Evolutionary conservation across 352 stramenopile genomes (phyloP).

Genomic region (Aphanomyces astaci): DNA sequence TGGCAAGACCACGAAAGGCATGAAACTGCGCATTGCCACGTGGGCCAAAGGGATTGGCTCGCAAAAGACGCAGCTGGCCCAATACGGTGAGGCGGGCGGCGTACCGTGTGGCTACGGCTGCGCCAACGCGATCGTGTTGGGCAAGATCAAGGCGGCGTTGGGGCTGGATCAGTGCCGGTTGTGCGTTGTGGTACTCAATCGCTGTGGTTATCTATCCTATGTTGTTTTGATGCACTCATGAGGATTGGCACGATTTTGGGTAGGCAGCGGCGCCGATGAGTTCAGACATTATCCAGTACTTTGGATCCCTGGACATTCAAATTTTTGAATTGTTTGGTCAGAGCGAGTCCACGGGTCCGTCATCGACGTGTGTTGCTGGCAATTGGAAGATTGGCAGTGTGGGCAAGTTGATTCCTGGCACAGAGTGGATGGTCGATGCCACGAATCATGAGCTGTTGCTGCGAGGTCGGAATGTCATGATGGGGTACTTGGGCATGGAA

Average conservation of each 20-base stretch:
- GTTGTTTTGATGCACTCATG: neutral
- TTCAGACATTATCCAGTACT: constrained; percentile 91
- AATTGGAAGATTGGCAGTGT: constrained; percentile 87
- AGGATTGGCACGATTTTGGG: constrained; percentile 36
- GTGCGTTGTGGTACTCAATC: constrained; percentile 27
- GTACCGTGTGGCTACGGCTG: constrained; percentile 83
- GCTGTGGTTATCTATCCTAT: neutral
- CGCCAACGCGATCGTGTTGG: constrained; percentile 81
- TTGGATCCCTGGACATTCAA: constrained; percentile 90
- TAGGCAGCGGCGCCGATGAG: constrained; percentile 87
- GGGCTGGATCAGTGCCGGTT: constrained; percentile 83
- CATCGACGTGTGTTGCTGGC: constrained; percentile 61
- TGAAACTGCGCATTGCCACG: constrained; percentile 87
- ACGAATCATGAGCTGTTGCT: constrained; percentile 71
- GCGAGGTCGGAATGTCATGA: constrained; percentile 81
- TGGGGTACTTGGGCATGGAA: constrained; percentile 82
- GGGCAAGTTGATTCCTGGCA: constrained; percentile 65
- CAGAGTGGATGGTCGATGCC: constrained; percentile 45
- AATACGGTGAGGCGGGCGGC: constrained; percentile 81
- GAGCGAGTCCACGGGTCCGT: constrained; percentile 84
- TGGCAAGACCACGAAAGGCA: constrained; percentile 68
- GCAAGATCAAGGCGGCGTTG: constrained; percentile 82
- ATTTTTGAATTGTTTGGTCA: constrained; percentile 93
- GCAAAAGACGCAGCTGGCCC: constrained; percentile 68
- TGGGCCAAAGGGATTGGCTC: constrained; percentile 85